Evolutionary conservation across 2,329 filamentous ascomycete species (phyloP).

Genomic region (Cyphellophora europaea): DNA sequence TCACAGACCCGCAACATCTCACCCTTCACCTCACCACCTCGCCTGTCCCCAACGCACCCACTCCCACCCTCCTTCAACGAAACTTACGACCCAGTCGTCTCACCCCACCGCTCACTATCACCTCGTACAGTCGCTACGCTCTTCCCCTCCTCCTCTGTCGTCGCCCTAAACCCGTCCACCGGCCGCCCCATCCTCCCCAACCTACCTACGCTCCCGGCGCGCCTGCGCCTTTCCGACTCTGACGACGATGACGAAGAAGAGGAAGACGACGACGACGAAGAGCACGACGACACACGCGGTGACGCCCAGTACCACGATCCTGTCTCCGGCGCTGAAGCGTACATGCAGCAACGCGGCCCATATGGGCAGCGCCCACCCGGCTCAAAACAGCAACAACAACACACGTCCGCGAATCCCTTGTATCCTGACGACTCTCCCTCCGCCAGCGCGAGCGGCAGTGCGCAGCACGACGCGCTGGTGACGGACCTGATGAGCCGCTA

Average conservation of each 20-base stretch:
- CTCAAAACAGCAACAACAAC: slow-evolving; percentile 1
- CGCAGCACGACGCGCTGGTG: neutral
- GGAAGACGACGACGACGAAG: slow-evolving; percentile 28
- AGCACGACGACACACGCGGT: slow-evolving; percentile 32
- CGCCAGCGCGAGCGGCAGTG: neutral
- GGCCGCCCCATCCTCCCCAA: slow-evolving; percentile 15
- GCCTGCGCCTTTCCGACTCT: slow-evolving; percentile 27
- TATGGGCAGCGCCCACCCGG: neutral
- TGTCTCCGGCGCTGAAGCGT: neutral
- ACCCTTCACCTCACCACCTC: slow-evolving; percentile 6
- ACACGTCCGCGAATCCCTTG: too few species aligned
- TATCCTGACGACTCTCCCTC: too few species aligned
- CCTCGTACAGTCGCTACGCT: slow-evolving; percentile 11
- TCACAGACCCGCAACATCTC: slow-evolving; percentile 4
- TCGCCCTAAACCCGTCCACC: slow-evolving; percentile 17
- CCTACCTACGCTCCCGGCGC: slow-evolving; percentile 31
- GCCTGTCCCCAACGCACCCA: neutral
- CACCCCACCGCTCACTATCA: slow-evolving; percentile 12
- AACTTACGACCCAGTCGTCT: slow-evolving; percentile 14
- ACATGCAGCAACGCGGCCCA: neutral
- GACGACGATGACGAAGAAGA: slow-evolving; percentile 23
- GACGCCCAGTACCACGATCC: slow-evolving; percentile 4
- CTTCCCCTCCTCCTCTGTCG: slow-evolving; percentile 13
- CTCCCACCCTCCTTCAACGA: slow-evolving; percentile 5
- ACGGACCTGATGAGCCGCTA: too few species aligned